These are phyloP conservation scores for Glebionis coronaria DNA, from an alignment of 129 eudicot species.

Conservation along the genomic window DNA sequence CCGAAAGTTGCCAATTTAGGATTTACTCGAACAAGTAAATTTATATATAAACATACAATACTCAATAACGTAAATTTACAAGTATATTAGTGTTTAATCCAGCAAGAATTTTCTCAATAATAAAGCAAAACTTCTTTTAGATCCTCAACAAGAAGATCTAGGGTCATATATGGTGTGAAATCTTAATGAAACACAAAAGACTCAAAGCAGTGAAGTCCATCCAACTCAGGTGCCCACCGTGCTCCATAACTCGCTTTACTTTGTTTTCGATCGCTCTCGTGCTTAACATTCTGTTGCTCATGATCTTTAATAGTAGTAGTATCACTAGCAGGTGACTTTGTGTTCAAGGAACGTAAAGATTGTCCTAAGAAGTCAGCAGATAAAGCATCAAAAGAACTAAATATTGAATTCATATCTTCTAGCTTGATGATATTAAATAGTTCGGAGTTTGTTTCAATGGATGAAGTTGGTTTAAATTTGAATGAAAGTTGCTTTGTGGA, in stretches of 20 bases:
- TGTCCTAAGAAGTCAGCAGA: conserved; percentile 34
- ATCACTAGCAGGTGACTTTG: neutral
- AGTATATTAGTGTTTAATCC: neutral
- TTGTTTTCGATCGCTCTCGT: neutral
- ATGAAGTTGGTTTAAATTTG: no score
- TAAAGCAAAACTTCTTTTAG: neutral
- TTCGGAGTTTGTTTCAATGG: no score
- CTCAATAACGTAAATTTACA: conserved; percentile 9
- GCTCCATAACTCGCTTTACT: neutral
- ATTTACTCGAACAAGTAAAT: neutral
- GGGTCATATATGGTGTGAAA: neutral
- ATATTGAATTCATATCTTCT: conserved; percentile 40
- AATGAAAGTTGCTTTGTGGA: no score
- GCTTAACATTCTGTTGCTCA: conserved; percentile 6
- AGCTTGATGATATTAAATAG: no score
- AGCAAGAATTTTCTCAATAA: neutral
- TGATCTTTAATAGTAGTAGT: neutral
- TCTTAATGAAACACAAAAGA: conserved; percentile 30
- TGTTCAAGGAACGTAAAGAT: conserved; percentile 6
- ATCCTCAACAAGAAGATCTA: neutral
- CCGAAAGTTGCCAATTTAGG: neutral
- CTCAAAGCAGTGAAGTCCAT: conserved; percentile 44
- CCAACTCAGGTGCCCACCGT: conserved; percentile 43
- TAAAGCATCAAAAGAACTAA: conserved; percentile 48
- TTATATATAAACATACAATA: neutral